Evolutionary conservation across 225 moss, liverwort and hornwort genomes (phyloP), one percentile per base, ranked within the genome.

Genomic region (Pseudoscleropodium purum): DNA sequence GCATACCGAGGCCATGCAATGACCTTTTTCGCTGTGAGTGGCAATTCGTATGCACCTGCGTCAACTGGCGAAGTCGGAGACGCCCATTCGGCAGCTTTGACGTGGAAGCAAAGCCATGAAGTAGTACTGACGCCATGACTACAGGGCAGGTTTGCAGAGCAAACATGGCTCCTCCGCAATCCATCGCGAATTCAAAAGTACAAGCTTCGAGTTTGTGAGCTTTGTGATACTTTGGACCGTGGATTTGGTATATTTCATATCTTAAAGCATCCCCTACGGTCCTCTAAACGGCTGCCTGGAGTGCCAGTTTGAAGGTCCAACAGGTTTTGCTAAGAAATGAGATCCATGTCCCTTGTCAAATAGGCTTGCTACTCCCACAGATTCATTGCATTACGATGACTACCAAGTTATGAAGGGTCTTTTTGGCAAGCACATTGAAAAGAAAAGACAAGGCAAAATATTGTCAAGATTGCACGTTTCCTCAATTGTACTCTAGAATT

Each of bases 351-450:
- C 20, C 13, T 49, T 1, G 1, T 4, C 7, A 20, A 13, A 11
- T 3, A 51, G 7, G 12, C 4, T 20, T 0, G 0, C 2, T 3
- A 34, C 2, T 34, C 4, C 30, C 18, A 29, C 3, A 0, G 0
- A 47, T 2, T 2, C 4, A 2, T 5, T 47, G 31, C 3, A 47
- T 34, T 75, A 0, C 7, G 2, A 51, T 49, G 21, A 34, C 52
- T 52, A 20, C 20, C 7, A 5, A 0, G 7, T 4, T 75, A 26
- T 26, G 26, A 6, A 26, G n/a, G 10, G 4, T n/a, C 26, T 79
- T 17, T 27, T 26, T 26, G 26, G 10, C 1, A 0, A 56, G 23
- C 52, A 4, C 18, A 57, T 56, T 7, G 7, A 59, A 18, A 11
- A 16, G 7, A 17, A 25, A n/a, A 37, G 54, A 78, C 0, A 54